Base-by-base conservation (phyloP, 352 stramenopile species). In the Phytophthora tubulina region DNA sequence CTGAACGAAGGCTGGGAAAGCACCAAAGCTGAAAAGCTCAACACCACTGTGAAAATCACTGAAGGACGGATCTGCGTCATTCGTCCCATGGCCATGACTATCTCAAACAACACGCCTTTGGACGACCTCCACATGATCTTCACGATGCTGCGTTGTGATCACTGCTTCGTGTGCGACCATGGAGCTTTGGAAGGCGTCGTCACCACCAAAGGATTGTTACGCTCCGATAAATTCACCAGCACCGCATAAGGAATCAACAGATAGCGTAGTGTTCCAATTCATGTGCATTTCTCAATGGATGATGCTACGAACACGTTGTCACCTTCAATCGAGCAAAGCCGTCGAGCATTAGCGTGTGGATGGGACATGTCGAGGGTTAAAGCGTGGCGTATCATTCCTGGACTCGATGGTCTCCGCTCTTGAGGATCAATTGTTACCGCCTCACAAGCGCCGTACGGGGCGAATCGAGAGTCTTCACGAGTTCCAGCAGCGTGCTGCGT, bases 91-190 rank as follows among this genome's bases (percentile, higher is more conserved):
- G 87, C 85, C 13, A 89, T 95, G 74, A 96, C 86, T 8, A 90
- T 94, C 42, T 94, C 88, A 13, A 94, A 77, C 39, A 86, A 78
- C 46, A 97, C 89, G 31, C 77, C 89, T 30, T 76, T 96, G 38
- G 88, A 97, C 55, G 89, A 95, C 49, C 72, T 97, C 5, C 91
- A 97, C 77, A 93, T 97, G 79, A 94, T 97, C 63, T 97, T 97
- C 79, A 95, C 89, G 15, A 97, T 97, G 91, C 76, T 97, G 39
- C 88, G 90, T 0, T 96, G 88, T 63, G 86, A 93, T 61, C 88
- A 95, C 64, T 93, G 90, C 67, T 96, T 96, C 54, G 88, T 97
- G 38, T 96, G 89, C 39, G 86, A 94, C 60, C 89, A 96, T 39
- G 91, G 91, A 32, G 83, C 90, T 60, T 70, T 97, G 30, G 74